Base-by-base conservation (phyloP, 495 filamentous ascomycete genomes). In the Astrocystis sublimbata region DNA sequence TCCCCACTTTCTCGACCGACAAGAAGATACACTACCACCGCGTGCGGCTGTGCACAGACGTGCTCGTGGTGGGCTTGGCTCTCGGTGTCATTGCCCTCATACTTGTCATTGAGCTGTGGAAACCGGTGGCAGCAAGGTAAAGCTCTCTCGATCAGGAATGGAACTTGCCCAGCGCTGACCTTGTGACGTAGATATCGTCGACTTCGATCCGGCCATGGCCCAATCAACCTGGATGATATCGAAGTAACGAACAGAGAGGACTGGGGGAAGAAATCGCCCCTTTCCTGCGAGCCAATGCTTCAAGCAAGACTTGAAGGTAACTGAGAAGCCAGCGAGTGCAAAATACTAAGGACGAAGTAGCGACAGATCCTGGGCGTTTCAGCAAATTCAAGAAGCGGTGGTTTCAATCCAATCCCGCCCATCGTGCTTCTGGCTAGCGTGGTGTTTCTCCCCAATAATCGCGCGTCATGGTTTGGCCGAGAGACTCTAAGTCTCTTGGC, bases 21-120 rank as follows among this genome's bases (percentile, higher is more conserved):
- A 64, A 66, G 21, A 62, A 64, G 3, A 41, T 70, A n/a, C 67
- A 51, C 60, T 68, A 67, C 49, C 61, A 52, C 42, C 61, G 68
- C 10, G 66, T 68, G 54, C 67, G 70, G n/a, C 68, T 80, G 19
- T 70, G 74, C 38, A 76, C 75, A 40, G 76, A 78, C 50, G 64
- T 79, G 60, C 55, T 79, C 23, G 73, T 75, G 3, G 66, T 78
- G 21, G 60, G 68, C 17, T 59, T 79, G 26, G 73, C 70, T 8
- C 60, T 72, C 3, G 54, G 63, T 6, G 75, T 78, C 35, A 41
- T 80, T 26, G 24, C 69, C 21, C 68, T 70, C 4, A 68, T 80
- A 12, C 55, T 78, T 7, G 23, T 66, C 6, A 58, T 78, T 28
- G 77, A 80, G 64, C 65, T 71, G 15, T 73, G 69, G 63, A 72